Evolutionary conservation across 805 yeast genomes (phyloP).

Genomic region (Kuraishia capsulata): DNA sequence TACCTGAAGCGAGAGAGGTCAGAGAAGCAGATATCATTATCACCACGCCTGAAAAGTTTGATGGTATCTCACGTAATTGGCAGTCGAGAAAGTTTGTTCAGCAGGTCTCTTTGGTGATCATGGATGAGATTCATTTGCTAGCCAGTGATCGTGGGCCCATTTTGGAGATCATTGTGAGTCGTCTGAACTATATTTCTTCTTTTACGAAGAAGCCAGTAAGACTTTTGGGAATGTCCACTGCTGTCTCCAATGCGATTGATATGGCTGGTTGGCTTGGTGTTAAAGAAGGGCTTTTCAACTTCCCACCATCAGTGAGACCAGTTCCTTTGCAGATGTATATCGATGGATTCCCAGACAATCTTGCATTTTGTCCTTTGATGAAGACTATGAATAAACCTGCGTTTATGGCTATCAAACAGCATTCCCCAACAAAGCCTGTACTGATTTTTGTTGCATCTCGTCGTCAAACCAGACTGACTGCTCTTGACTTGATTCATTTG

Average conservation of each 20-base stretch:
- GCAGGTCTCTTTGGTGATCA: slow-evolving; percentile 63
- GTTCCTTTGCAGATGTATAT: slow-evolving; percentile 83
- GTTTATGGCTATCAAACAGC: slow-evolving; percentile 85
- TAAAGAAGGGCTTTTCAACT: slow-evolving; percentile 65
- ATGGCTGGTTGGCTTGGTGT: slow-evolving; percentile 83
- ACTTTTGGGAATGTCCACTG: slow-evolving; percentile 73
- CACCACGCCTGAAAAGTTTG: slow-evolving; percentile 83
- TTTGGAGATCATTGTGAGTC: slow-evolving; percentile 81
- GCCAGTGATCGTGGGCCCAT: slow-evolving; percentile 86
- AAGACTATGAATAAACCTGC: slow-evolving; percentile 87
- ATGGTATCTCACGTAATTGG: slow-evolving; percentile 85
- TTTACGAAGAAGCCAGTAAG: slow-evolving; percentile 54
- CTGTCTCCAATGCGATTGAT: slow-evolving; percentile 78
- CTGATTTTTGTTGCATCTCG: slow-evolving; percentile 80
- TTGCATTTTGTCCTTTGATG: slow-evolving; percentile 79
- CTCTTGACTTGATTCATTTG: slow-evolving; percentile 66
- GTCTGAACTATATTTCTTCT: slow-evolving; percentile 66
- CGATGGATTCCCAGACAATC: slow-evolving; percentile 77
- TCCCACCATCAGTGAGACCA: slow-evolving; percentile 76
- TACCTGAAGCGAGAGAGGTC: slow-evolving; percentile 62
- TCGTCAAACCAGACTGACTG: slow-evolving; percentile 74
- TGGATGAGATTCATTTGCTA: slow-evolving; percentile 79
- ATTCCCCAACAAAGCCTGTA: slow-evolving; percentile 79
- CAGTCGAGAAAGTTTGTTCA: slow-evolving; percentile 70
- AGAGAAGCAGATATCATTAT: slow-evolving; percentile 65